Conservation (phyloP, 202 grass and related monocot genomes). For the Brachypodium distachyon region DNA sequence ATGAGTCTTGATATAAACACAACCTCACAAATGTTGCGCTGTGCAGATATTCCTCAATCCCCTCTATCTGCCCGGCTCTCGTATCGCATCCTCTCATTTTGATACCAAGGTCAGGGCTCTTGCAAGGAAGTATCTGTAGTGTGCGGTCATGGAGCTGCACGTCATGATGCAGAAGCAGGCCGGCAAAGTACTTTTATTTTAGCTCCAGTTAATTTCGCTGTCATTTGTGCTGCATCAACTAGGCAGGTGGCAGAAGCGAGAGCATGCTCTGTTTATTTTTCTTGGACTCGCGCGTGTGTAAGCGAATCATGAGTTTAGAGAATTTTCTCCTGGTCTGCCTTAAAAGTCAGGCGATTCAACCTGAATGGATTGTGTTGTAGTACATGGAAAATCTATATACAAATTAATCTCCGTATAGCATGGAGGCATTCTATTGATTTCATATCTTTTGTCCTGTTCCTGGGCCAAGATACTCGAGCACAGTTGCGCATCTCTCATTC, state of each 20-base stretch:
- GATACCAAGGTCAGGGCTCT: conserved; percentile 87
- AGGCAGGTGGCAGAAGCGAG: not conserved
- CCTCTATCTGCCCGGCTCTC: conserved; percentile 71
- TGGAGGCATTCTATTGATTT: not conserved
- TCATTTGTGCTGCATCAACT: not conserved
- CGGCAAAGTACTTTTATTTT: not conserved
- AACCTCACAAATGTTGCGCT: not conserved
- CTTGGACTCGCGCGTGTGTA: not conserved
- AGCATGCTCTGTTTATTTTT: not conserved
- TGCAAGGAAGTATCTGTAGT: conserved; percentile 77
- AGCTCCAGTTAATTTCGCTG: not conserved
- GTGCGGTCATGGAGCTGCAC: not conserved
- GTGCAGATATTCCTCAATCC: conserved; percentile 82
- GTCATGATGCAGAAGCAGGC: not conserved
- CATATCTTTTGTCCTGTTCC: not conserved
- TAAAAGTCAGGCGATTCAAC: not conserved
- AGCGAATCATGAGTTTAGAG: not conserved
- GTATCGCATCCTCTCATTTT: conserved; percentile 81
- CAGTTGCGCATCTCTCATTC: not conserved
- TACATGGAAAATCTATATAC: not conserved
- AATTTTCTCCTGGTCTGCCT: not conserved
- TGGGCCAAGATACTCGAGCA: not conserved
- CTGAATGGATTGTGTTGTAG: not conserved
- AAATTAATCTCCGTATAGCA: not conserved
- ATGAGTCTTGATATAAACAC: not conserved